Percentiles rank a stretch among this genome's conserved stretches.
Conservation (phyloP, 345 rosid species). For the Camelina neglecta region DNA sequence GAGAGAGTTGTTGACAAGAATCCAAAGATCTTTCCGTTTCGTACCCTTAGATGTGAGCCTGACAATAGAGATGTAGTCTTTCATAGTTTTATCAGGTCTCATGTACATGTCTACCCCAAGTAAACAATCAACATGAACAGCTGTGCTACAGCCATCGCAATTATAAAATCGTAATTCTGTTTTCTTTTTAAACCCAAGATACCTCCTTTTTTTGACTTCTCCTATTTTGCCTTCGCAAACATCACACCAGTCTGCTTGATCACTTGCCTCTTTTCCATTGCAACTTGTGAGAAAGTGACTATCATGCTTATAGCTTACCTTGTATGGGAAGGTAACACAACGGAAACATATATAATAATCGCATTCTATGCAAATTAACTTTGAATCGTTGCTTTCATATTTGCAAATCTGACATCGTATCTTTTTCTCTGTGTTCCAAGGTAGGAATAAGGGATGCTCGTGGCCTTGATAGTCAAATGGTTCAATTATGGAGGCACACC, state of each 20-base stretch:
- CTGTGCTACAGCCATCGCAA: not conserved
- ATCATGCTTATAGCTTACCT: not conserved
- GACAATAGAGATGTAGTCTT: not conserved
- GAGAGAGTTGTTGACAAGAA: not conserved
- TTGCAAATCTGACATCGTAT: not conserved
- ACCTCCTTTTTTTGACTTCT: not conserved
- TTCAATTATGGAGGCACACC: not conserved
- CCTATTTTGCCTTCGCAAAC: not conserved
- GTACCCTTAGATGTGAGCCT: no score
- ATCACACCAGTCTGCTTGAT: not conserved
- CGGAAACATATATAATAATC: not conserved
- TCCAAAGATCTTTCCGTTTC: not conserved
- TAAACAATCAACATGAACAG: slow-evolving; percentile 8
- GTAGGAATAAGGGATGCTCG: not conserved
- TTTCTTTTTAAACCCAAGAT: no score
- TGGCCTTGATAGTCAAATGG: not conserved
- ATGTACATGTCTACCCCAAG: not conserved
- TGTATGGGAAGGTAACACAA: not conserved
- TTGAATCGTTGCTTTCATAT: not conserved
- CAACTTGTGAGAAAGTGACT: not conserved
- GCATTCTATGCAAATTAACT: not conserved
- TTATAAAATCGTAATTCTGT: not conserved
- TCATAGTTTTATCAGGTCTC: not conserved
- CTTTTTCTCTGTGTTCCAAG: not conserved
- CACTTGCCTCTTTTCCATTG: not conserved